Conservation (phyloP, 306 rosid genomes). For the Cucumis melo region DNA sequence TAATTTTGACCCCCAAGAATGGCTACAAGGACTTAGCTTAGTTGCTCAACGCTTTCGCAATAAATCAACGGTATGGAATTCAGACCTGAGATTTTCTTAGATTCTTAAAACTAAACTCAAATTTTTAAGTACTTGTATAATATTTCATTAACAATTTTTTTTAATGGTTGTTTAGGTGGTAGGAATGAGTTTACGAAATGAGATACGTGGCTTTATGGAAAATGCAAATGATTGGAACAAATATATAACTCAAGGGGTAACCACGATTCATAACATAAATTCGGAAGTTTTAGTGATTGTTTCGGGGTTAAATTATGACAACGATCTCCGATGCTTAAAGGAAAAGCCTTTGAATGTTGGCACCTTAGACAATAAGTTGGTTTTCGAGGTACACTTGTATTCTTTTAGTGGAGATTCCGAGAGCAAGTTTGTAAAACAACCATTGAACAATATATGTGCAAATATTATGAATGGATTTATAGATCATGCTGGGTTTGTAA, state of each 20-base stretch:
- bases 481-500: slow-evolving; percentile 24
- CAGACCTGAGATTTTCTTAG: not conserved
- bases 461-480: slow-evolving; percentile 11
- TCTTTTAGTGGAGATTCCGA: slow-evolving; percentile 15
- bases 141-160: not conserved
- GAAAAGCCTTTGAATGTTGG: not conserved
- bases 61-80: slow-evolving; percentile 15
- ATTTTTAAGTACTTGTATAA: not conserved
- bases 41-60: slow-evolving; percentile 19
- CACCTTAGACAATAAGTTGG: slow-evolving; percentile 23
- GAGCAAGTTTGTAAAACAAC: slow-evolving; percentile 8
- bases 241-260: slow-evolving; percentile 26
- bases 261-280: slow-evolving; percentile 17
- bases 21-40: slow-evolving; percentile 32
- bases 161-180: slow-evolving; percentile 14
- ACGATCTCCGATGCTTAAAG: slow-evolving; percentile 23
- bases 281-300: slow-evolving; percentile 16
- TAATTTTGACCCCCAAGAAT: slow-evolving; percentile 37
- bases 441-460: slow-evolving; percentile 34
- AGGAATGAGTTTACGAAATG: slow-evolving; percentile 34
- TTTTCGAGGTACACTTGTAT: slow-evolving; percentile 29
- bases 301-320: slow-evolving; percentile 28
- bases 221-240: slow-evolving; percentile 28
- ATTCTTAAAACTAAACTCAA: not conserved
- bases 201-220: slow-evolving; percentile 23